Evolutionary conservation across 2,329 filamentous ascomycete genomes (phyloP).

Genomic region (Neocatenulostroma microsporum): DNA sequence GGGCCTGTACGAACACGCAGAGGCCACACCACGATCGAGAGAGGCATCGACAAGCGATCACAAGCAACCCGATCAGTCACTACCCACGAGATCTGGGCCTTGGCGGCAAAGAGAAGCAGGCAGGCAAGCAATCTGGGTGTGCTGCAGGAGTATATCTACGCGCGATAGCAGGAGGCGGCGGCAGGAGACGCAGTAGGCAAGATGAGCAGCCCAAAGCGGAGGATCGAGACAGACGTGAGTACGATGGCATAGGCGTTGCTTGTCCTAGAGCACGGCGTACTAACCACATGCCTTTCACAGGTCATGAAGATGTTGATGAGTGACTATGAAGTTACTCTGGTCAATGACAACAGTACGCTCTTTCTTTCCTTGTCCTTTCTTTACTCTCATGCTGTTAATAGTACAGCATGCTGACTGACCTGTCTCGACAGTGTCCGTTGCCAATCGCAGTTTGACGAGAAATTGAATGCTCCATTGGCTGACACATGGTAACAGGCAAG

Average conservation of each 20-base stretch:
- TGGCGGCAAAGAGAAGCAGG: too few species aligned
- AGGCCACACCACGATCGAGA: too few species aligned
- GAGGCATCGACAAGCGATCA: too few species aligned
- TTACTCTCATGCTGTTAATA: conserved; percentile 3
- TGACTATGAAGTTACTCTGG: conserved; percentile 95
- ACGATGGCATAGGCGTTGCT: too few species aligned
- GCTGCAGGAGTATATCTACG: too few species aligned
- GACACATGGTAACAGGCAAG: conserved; percentile 60
- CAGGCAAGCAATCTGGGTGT: too few species aligned
- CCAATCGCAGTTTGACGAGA: conserved; percentile 4
- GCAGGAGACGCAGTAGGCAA: conserved; percentile 33
- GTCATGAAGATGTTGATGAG: conserved; percentile 66
- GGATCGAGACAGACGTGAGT: conserved; percentile 96
- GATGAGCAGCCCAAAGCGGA: conserved; percentile 89
- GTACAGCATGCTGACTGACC: conserved; percentile 19
- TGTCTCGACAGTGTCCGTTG: conserved; percentile 35
- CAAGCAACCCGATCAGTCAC: too few species aligned
- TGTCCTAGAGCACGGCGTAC: too few species aligned
- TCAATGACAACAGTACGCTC: conserved; percentile 88
- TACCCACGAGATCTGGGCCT: too few species aligned
- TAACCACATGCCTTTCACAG: conserved; percentile 10
- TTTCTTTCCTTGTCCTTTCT: too few species aligned
- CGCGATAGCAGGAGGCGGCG: too few species aligned
- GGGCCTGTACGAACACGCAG: too few species aligned
- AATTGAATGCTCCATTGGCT: conserved; percentile 10